A percentile compares a stretch with the other conserved stretches of the same genome.
Evolutionary conservation across 208 protist species (phyloP).

Genomic region (Leishmania amazonensis): DNA sequence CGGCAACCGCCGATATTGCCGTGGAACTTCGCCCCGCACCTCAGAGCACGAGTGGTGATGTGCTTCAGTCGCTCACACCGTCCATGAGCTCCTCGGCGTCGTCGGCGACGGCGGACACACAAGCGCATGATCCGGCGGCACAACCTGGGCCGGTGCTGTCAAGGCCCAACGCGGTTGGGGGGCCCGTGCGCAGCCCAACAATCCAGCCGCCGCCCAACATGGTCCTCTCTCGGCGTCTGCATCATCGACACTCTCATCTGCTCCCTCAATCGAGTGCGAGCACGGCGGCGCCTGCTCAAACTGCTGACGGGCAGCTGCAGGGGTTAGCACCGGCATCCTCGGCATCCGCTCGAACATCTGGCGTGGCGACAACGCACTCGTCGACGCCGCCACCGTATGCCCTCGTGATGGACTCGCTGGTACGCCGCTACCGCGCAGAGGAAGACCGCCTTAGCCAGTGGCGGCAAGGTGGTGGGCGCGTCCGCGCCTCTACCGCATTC

Average conservation of each 20-base stretch:
- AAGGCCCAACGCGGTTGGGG: background rate
- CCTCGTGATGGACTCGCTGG: slow-evolving; percentile 29
- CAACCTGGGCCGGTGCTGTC: background rate
- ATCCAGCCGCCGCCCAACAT: slow-evolving; percentile 6
- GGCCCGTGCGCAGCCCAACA: slow-evolving; percentile 13
- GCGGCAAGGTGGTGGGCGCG: slow-evolving; percentile 11
- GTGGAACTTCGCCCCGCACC: background rate
- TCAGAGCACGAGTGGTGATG: background rate
- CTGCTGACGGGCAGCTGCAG: background rate
- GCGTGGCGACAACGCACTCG: background rate
- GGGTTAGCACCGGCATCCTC: background rate
- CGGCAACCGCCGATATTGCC: background rate
- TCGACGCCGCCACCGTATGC: slow-evolving; percentile 9
- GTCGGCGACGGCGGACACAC: background rate
- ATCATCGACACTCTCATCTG: background rate
- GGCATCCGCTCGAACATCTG: background rate
- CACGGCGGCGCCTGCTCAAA: background rate
- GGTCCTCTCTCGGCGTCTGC: background rate
- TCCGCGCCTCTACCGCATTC: background rate
- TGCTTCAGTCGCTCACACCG: background rate
- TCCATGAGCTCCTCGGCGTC: background rate
- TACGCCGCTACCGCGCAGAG: slow-evolving; percentile 26
- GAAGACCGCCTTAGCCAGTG: slow-evolving; percentile 25
- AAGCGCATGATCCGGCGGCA: background rate
- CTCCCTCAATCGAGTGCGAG: background rate